Base-by-base conservation (phyloP, 371 early-diverging fungal genomes). In the Neoconidiobolus thromboides region DNA sequence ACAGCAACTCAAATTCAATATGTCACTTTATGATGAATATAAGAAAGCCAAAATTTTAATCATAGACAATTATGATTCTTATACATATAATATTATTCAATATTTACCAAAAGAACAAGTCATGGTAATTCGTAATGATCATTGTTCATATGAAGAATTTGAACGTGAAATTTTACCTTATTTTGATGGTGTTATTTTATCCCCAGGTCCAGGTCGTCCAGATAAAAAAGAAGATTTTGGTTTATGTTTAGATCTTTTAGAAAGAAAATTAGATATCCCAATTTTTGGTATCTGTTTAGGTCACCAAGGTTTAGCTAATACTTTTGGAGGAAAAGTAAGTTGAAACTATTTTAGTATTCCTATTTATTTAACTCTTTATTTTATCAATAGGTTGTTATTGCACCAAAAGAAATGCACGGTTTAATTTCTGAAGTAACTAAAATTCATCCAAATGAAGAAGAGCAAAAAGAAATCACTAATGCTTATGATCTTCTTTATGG, bases 211-310 rank as follows among this genome's bases (percentile, higher is more conserved):
- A 2, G 70, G 63, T 40, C 63, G 68, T 36, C 76, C 80, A 0
- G 80, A 14, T n/a, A 52, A 48, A 10, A n/a, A 52, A 9, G 52
- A 87, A 86, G 91, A 91, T 64, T 88, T 91, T 78, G 93, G 92
- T 3, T 67, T 90, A 39, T 89, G 89, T 65, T 66, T 67, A 2
- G 71, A 80, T 7, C 64, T 92, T 9, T 67, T 95, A 38, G 59
- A 71, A 41, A 57, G 26, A 12, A 67, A 77, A 15, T 55, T 66
- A 2, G 65, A 68, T 9, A 68, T 83, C 60, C 98, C 99, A 1
- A 73, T 96, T 6, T 79, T 99, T 59, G 99, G 99, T 51, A 89
- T 99, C 0, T 99, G 99, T 68, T 73, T 99, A 47, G 99, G 99
- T 0, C 91, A 94, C 70, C 98, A 99, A 69, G 89, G 94, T 3